Percentiles rank a stretch among this genome's conserved stretches.
phyloP scores from a whole-genome alignment of 495 filamentous ascomycete species.

The Thermochaetoides thermophila region DNA sequence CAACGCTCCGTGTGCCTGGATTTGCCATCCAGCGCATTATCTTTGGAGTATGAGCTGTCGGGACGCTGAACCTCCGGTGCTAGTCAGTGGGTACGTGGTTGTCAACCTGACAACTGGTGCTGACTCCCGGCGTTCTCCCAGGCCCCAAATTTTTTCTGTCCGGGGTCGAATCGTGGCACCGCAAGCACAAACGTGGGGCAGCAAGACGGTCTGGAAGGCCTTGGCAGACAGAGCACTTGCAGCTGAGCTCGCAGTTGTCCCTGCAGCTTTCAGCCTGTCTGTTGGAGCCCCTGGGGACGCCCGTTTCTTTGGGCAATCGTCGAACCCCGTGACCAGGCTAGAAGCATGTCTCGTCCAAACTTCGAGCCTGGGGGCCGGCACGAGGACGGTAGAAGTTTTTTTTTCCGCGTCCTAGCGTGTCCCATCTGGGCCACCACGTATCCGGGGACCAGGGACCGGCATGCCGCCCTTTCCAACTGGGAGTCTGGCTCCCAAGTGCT shows the following conservation, averaged over 20 bases:
- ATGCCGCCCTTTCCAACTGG: not conserved
- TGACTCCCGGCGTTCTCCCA: too few species aligned
- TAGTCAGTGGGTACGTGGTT: too few species aligned
- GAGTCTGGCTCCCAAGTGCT: too few species aligned
- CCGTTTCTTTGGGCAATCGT: too few species aligned
- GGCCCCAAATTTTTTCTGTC: not conserved
- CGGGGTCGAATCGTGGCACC: slow-evolving; percentile 4
- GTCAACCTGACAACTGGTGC: too few species aligned
- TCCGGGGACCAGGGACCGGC: slow-evolving; percentile 4
- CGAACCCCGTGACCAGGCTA: slow-evolving; percentile 12
- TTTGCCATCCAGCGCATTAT: too few species aligned
- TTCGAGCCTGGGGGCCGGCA: slow-evolving; percentile 6
- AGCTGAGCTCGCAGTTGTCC: too few species aligned
- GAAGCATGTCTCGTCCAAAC: not conserved
- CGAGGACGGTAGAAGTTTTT: slow-evolving; percentile 21
- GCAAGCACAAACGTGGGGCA: slow-evolving; percentile 4
- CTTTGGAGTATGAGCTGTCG: too few species aligned
- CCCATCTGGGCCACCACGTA: not conserved
- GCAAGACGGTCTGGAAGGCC: slow-evolving; percentile 4
- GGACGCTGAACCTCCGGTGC: too few species aligned
- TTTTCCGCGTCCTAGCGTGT: not conserved
- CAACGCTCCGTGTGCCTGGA: too few species aligned
- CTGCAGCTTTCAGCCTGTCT: too few species aligned
- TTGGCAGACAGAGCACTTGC: slow-evolving; percentile 11
- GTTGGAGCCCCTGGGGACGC: too few species aligned